A percentile compares a stretch with the other conserved stretches of the same genome.
phyloP scores from a whole-genome alignment of 1,284 basidiomycete genomes.

The Leccinum subspadiceum region DNA sequence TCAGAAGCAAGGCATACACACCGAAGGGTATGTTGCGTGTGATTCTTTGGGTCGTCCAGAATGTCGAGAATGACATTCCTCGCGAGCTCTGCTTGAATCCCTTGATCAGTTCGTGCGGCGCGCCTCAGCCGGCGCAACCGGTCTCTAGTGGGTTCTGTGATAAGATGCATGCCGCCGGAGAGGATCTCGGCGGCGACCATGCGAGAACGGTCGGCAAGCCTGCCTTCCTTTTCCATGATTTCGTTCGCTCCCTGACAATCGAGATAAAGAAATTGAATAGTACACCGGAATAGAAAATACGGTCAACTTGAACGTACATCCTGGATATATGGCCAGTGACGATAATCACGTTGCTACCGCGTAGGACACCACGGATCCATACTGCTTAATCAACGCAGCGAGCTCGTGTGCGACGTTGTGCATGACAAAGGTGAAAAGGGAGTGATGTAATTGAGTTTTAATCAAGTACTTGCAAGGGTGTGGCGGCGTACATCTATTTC shows the following conservation, averaged over 20 bases:
- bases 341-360: slow-evolving; percentile 24
- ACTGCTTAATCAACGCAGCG: slow-evolving; percentile 24
- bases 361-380: slow-evolving; percentile 32
- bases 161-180: slow-evolving; percentile 22
- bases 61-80: slow-evolving; percentile 38
- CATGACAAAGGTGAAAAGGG: background rate
- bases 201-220: slow-evolving; percentile 31
- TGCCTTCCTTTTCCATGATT: slow-evolving; percentile 36
- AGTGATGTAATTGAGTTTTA: background rate
- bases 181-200: slow-evolving; percentile 29
- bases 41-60: slow-evolving; percentile 33
- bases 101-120: slow-evolving; percentile 37
- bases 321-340: slow-evolving; percentile 26
- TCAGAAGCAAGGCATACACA: slow-evolving; percentile 7
- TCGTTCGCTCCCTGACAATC: slow-evolving; percentile 18
- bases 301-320: slow-evolving; percentile 25
- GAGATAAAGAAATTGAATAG: background rate
- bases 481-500: too few species aligned
- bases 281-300: too few species aligned
- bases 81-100: slow-evolving; percentile 35
- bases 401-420: slow-evolving; percentile 6
- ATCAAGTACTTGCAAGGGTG: too few species aligned
- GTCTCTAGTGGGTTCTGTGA: slow-evolving; percentile 21
- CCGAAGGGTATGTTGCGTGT: slow-evolving; percentile 34
- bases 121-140: slow-evolving; percentile 28